phyloP scores from a whole-genome alignment of 306 rosid genomes.

The Quercus berberidifolia region DNA sequence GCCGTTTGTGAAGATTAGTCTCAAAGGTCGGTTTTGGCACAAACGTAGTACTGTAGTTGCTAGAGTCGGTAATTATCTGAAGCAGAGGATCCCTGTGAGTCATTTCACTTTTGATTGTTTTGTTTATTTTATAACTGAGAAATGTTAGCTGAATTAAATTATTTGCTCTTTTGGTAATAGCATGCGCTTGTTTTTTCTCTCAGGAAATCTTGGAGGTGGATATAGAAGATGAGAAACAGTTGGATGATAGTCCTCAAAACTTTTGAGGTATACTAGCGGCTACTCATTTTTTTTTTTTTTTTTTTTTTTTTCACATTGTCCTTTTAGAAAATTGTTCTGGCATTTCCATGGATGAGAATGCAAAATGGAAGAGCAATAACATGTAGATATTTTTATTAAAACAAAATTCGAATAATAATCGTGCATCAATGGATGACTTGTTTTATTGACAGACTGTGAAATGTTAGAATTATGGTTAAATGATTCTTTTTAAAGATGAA shows the following conservation, averaged over 20 bases:
- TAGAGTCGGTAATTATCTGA: slow-evolving; percentile 72
- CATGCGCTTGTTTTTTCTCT: background rate
- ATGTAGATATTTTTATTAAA: background rate
- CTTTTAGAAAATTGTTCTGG: background rate
- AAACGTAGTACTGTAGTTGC: slow-evolving; percentile 67
- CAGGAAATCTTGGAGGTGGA: slow-evolving; percentile 97
- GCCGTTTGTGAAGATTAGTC: slow-evolving; percentile 82
- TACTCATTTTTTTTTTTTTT: background rate
- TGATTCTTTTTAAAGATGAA: too few species aligned
- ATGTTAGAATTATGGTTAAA: too few species aligned
- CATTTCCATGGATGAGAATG: background rate
- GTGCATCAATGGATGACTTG: background rate
- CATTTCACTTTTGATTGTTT: background rate
- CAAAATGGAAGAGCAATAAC: background rate
- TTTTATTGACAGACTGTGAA: background rate
- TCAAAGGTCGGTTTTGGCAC: slow-evolving; percentile 96
- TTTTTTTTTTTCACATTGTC: background rate
- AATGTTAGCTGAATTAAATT: background rate
- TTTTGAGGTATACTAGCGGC: slow-evolving; percentile 37
- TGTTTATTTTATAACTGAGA: background rate
- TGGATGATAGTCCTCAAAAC: slow-evolving; percentile 90
- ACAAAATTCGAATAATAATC: background rate
- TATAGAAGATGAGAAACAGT: slow-evolving; percentile 83
- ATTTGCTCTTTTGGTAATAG: background rate
- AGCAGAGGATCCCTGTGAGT: slow-evolving; percentile 88